These are phyloP conservation scores for Triangularia verruculosa DNA, from an alignment of 2,329 filamentous ascomycete species.

Conservation along the genomic window DNA sequence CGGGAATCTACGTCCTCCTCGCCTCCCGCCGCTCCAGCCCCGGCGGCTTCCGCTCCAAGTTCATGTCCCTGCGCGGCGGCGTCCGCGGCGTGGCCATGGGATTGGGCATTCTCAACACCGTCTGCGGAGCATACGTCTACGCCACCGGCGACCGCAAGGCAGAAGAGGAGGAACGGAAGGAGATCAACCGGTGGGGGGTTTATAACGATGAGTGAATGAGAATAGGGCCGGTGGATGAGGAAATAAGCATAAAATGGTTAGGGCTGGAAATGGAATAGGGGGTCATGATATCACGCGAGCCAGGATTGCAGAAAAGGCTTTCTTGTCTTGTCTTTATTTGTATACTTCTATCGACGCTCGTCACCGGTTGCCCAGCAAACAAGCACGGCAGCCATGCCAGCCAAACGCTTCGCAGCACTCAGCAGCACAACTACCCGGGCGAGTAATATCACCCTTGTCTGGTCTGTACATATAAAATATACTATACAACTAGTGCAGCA, in stretches of 20 bases:
- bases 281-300: neutral
- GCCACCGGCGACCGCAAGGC: slow-evolving; percentile 47
- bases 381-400: neutral
- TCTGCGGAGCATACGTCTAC: slow-evolving; percentile 52
- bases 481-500: neutral
- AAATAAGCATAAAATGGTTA: too few species aligned
- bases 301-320: neutral
- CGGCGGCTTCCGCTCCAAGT: slow-evolving; percentile 32
- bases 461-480: neutral
- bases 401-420: neutral
- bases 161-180: slow-evolving; percentile 47
- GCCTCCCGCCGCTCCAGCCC: slow-evolving; percentile 44
- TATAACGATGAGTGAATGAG: slow-evolving; percentile 26
- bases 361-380: neutral
- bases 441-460: neutral
- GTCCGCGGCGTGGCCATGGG: slow-evolving; percentile 52
- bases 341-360: neutral
- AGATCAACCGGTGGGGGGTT: slow-evolving; percentile 51
- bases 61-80: slow-evolving; percentile 45
- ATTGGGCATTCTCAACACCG: slow-evolving; percentile 47
- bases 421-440: neutral
- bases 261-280: neutral
- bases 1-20: slow-evolving; percentile 55
- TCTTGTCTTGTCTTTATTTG: neutral
- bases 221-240: neutral